Base-by-base conservation (phyloP, 108 stramenopile species). In the Seminavis robusta region DNA sequence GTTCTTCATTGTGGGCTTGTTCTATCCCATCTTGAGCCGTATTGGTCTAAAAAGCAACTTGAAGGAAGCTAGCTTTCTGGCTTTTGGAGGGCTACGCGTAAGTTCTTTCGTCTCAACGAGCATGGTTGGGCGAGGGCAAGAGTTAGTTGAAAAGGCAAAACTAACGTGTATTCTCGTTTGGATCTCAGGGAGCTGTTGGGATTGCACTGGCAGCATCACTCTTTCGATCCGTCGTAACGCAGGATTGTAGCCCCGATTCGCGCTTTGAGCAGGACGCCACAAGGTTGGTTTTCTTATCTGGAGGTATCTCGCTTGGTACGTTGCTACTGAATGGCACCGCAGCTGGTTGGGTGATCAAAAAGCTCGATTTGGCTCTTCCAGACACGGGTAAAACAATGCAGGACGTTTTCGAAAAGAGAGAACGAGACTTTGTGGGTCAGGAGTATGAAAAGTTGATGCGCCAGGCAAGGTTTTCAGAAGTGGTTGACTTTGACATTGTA, bases 61-160 rank as follows among this genome's bases (percentile, higher is more conserved):
- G 63, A 33, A 40, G n/a, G 76, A 81, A 49, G 39, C 69, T 11
- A 19, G 72, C n/a, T 77, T 88, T 47, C 41, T 70, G 50, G 47
- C 72, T 5, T 84, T 50, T 50, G 70, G 61, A 9, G 90, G 90
- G 1, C 44, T 92, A 0, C 54, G 86, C 4, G 90, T n/a, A n/a
- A n/a, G n/a, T n/a, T n/a, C n/a, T n/a, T n/a, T n/a, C n/a, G n/a
- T n/a, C n/a, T n/a, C n/a, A n/a, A n/a, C n/a, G n/a, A n/a, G n/a
- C n/a, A n/a, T n/a, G n/a, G n/a, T n/a, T n/a, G n/a, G n/a, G n/a
- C n/a, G n/a, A n/a, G n/a, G n/a, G n/a, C n/a, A n/a, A n/a, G n/a
- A n/a, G n/a, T n/a, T n/a, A n/a, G n/a, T n/a, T n/a, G n/a, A n/a
- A n/a, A n/a, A n/a, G n/a, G n/a, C n/a, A n/a, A n/a, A n/a, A n/a